Base-by-base conservation (phyloP, 225 moss, liverwort and hornwort genomes). In the Rhytidiadelphus loreus region DNA sequence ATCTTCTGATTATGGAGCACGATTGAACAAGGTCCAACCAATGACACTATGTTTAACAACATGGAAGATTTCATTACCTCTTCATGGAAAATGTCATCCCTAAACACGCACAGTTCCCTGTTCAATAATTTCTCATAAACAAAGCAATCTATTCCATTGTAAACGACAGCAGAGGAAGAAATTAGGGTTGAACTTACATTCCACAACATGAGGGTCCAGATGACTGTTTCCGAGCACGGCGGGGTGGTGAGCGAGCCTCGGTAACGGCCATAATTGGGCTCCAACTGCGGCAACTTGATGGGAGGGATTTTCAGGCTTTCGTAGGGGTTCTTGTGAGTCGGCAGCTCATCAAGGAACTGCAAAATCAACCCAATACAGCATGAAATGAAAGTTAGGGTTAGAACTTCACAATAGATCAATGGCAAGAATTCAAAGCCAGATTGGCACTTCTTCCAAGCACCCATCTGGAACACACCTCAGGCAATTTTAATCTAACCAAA, bases 161-260 rank as follows among this genome's bases (percentile, higher is more conserved):
- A 12, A 37, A 30, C 3, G 13, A 58, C 25, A 56, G 53, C 39
- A 16, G 37, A 28, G 17, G 12, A 58, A 63, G n/a, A 32, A 62
- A 29, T 61, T n/a, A 14, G 57, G 55, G 32, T 9, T 71, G 39
- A 39, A 68, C 90, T 91, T 91, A 94, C 94, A 86, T 94, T 90
- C 95, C 94, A 94, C 86, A 92, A 28, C 92, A 94, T 93, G 84
- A 96, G 18, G 32, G 94, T 95, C 96, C 97, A 97, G 30, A 90
- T 92, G 87, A 97, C 95, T 3, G 91, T 90, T 88, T 97, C 95
- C 8, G 93, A 93, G 95, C 97, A 97, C 12, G 96, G 96, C 19
- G 96, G 97, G 50, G 95, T 94, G 43, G 97, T 97, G 86, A 97
- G 94, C 9, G 97, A 97, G 86, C 97, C 97, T 43, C 71, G 83